Conservation (phyloP, 2,329 filamentous ascomycete species). For the Arthrobotrys musiformis region DNA sequence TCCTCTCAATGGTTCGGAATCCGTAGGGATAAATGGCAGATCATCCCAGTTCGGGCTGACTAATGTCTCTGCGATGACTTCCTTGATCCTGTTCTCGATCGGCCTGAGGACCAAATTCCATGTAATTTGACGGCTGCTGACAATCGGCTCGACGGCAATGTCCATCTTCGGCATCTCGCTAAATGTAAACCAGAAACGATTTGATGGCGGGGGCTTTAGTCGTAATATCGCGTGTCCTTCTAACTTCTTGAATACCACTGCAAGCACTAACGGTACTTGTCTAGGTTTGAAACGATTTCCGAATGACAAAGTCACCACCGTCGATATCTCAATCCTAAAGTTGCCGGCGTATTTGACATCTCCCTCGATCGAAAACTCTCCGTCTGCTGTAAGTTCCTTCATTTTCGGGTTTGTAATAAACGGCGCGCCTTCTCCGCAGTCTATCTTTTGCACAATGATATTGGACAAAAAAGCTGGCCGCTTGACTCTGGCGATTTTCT, state of each 20-base stretch:
- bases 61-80: conserved; percentile 90
- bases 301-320: conserved; percentile 91
- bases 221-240: conserved; percentile 86
- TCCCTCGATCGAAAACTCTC: conserved; percentile 85
- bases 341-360: conserved; percentile 91
- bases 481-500: conserved; percentile 94
- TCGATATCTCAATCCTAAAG: conserved; percentile 87
- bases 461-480: conserved; percentile 89
- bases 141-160: conserved; percentile 92
- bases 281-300: conserved; percentile 87
- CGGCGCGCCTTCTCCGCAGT: conserved; percentile 86
- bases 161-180: conserved; percentile 94
- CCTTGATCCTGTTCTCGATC: conserved; percentile 93
- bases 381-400: conserved; percentile 89
- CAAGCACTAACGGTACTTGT: conserved; percentile 88
- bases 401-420: conserved; percentile 88
- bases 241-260: conserved; percentile 83
- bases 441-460: conserved; percentile 82
- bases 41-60: conserved; percentile 98
- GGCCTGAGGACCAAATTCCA: conserved; percentile 90
- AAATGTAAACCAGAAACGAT: conserved; percentile 95
- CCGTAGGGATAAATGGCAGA: conserved; percentile 85
- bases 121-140: conserved; percentile 93
- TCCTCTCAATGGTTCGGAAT: conserved; percentile 80
- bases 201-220: conserved; percentile 94